These are phyloP conservation scores for Alternaria infectoria DNA, from an alignment of 2,329 filamentous ascomycete species.

Conservation along the genomic window DNA sequence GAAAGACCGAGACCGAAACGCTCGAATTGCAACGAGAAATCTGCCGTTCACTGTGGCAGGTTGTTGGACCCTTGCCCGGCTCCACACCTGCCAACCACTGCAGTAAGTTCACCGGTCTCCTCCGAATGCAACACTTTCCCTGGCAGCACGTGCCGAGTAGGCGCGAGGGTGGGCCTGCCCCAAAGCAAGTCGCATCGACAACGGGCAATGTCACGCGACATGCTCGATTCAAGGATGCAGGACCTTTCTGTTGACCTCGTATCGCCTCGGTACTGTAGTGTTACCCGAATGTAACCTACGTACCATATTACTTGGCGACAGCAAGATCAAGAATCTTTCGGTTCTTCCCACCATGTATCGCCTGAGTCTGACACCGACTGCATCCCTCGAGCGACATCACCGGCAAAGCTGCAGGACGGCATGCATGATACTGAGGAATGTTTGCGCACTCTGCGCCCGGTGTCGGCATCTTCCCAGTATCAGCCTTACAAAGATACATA, in stretches of 20 bases:
- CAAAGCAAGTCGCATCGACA: neutral
- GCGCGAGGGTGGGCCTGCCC: neutral
- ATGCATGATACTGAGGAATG: neutral
- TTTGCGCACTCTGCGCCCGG: neutral
- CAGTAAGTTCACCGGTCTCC: neutral
- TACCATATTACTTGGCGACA: neutral
- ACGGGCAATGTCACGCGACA: neutral
- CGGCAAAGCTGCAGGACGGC: neutral
- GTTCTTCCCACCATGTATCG: neutral
- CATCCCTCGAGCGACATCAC: neutral
- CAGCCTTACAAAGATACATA: neutral
- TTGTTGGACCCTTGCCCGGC: neutral
- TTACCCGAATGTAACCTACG: neutral
- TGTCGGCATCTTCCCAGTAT: neutral
- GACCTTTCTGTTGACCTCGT: neutral
- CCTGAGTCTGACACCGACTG: neutral
- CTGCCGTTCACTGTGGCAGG: neutral
- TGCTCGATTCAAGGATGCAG: neutral
- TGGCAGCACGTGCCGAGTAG: conserved; percentile 1
- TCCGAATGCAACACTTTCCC: neutral
- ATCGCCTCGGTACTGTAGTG: neutral
- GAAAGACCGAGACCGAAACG: neutral
- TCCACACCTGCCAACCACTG: conserved; percentile 1
- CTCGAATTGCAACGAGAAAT: neutral
- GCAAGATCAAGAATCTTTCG: neutral